Conservation (phyloP, 192 early-diverging fungal genomes). For the Lunasporangiospora selenospora region DNA sequence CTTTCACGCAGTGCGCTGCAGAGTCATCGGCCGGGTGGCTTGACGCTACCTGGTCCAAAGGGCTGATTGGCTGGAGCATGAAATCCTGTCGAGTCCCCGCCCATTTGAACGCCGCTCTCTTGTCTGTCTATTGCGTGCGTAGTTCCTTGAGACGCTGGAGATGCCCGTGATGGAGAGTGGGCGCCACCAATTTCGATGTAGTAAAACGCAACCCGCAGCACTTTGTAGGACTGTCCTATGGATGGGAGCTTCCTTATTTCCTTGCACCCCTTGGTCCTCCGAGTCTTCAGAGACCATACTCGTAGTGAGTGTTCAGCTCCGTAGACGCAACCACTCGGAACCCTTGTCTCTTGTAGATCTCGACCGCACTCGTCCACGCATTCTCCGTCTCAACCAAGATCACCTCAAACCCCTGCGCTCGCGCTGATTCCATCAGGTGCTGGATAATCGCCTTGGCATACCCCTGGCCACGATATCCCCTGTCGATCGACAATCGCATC, state of each 20-base stretch:
- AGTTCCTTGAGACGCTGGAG: too few species aligned
- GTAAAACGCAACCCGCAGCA: too few species aligned
- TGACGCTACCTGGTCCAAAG: too few species aligned
- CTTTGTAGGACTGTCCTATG: too few species aligned
- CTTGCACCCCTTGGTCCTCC: background rate
- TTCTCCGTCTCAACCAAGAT: slow-evolving; percentile 35
- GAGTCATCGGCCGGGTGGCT: too few species aligned
- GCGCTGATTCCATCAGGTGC: slow-evolving; percentile 7
- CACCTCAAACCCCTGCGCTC: slow-evolving; percentile 8
- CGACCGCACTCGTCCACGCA: slow-evolving; percentile 28
- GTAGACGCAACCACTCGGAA: slow-evolving; percentile 15
- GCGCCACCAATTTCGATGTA: too few species aligned
- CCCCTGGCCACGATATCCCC: slow-evolving; percentile 23
- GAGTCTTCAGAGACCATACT: slow-evolving; percentile 7
- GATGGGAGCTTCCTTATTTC: slow-evolving; percentile 1
- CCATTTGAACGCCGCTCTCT: too few species aligned
- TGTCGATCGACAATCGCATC: slow-evolving; percentile 30
- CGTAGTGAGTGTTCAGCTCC: slow-evolving; percentile 19
- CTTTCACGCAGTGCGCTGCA: background rate
- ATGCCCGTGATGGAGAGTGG: too few species aligned
- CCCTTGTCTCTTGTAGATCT: slow-evolving; percentile 18
- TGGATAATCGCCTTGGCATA: slow-evolving; percentile 20
- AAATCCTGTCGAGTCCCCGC: too few species aligned
- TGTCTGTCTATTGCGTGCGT: too few species aligned
- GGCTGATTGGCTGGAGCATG: too few species aligned